Base-by-base conservation (phyloP, 345 rosid genomes). In the Eucalyptus curtisii region DNA sequence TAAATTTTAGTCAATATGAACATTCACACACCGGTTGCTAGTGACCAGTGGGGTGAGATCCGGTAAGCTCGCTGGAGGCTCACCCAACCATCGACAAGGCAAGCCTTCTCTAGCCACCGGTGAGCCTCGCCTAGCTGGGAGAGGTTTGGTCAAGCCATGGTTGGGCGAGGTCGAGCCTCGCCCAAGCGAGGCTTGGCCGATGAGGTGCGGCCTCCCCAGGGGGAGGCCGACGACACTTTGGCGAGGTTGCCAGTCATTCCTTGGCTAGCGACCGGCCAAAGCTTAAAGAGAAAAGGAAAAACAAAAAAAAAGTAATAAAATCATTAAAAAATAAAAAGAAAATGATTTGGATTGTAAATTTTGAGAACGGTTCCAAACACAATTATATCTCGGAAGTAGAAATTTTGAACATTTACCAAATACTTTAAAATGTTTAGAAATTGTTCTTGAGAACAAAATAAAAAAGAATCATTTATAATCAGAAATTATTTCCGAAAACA, bases 201-300 rank as follows among this genome's bases (percentile, higher is more conserved):
- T 0, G 0, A 50, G 55, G 9, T 0, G 55, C 0, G 7, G 9
- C 9, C 55, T 50, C 55, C 0, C 2, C 0, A 0, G 1, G n/a
- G n/a, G n/a, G n/a, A n/a, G 55, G 9, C 0, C 1, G 1, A 0
- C 53, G 7, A 17, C 0, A 1, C 55, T 50, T 0, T 6, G 0
- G 53, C 53, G 1, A 50, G 22, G 22, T 17, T 2, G 3, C 22
- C 1, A 0, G 8, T 16, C 20, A 50, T 50, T 50, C 2, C 8
- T 0, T 16, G 20, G 6, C 20, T 0, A 0, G 20, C 0, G 8
- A 50, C 8, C 8, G 53, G 22, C 53, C 53, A 50, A 50, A 50
- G 53, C 53, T 3, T 50, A 2, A 50, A 50, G 20, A 50, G 22
- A 3, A 52, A 19, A 13, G 13, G 1, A 47, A 11, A 47, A 4